Percentiles rank a stretch among this genome's conserved stretches.
Evolutionary conservation across 176 grass and related monocot species (phyloP).

Genomic region (bread wheat (Triticum aestivum)): DNA sequence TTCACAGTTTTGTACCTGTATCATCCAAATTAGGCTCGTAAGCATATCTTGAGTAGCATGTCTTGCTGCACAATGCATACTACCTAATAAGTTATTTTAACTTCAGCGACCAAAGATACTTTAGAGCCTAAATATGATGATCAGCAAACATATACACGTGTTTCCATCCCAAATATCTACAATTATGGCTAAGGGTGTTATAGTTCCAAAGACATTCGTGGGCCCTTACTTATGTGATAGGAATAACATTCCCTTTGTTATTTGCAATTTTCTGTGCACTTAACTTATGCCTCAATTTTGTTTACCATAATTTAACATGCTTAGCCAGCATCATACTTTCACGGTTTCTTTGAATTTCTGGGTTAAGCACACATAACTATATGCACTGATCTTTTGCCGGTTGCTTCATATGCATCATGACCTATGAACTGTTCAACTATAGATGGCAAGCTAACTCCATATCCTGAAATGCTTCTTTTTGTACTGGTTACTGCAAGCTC

Average conservation of each 20-base stretch:
- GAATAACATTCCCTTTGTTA: neutral
- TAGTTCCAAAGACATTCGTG: neutral
- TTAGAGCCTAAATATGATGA: neutral
- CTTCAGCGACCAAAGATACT: neutral
- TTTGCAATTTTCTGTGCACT: neutral
- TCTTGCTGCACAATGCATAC: neutral
- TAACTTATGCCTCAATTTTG: neutral
- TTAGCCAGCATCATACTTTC: neutral
- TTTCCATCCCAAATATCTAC: neutral
- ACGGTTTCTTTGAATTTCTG: neutral
- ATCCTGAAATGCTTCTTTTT: neutral
- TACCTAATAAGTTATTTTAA: neutral
- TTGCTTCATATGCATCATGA: neutral
- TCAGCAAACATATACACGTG: neutral
- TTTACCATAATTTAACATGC: slow-evolving; percentile 10
- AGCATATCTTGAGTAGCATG: neutral
- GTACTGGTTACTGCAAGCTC: neutral
- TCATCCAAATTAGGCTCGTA: slow-evolving; percentile 18
- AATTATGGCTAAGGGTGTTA: neutral
- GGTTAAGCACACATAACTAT: neutral
- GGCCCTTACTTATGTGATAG: neutral
- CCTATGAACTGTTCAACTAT: slow-evolving; percentile 12
- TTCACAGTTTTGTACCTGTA: neutral
- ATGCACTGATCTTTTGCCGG: neutral
- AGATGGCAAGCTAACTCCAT: neutral